Percentiles rank a stretch among this genome's conserved stretches.
Evolutionary conservation across 192 early-diverging fungal species (phyloP).

Genomic region (Linderina pennispora): DNA sequence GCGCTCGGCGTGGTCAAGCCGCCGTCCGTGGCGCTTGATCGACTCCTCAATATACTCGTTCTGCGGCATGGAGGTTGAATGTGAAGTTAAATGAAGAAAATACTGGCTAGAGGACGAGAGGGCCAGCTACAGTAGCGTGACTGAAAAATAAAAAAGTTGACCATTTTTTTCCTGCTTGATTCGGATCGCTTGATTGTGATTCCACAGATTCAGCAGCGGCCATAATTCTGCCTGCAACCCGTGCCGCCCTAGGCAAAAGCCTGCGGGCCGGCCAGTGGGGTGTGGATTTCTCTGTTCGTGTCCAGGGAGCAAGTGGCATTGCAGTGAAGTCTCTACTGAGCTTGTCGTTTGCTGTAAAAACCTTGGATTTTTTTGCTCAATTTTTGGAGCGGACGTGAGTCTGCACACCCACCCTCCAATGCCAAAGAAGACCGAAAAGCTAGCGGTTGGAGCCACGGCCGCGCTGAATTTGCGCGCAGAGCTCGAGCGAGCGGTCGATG

Average conservation of each 20-base stretch:
- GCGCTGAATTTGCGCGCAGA: constrained; percentile 24
- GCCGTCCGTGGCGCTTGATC: constrained; percentile 95
- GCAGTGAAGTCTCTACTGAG: constrained; percentile 30
- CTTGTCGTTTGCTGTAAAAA: constrained; percentile 20
- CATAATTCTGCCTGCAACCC: no score
- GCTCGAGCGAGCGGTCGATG: constrained; percentile 22
- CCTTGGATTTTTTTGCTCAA: constrained; percentile 26
- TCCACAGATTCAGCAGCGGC: no score
- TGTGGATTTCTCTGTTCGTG: constrained; percentile 22
- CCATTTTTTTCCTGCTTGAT: no score
- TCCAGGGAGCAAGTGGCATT: constrained; percentile 17
- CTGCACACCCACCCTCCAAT: constrained; percentile 10
- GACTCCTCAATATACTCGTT: constrained; percentile 99
- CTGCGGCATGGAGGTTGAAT: constrained; percentile 49
- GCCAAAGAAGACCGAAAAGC: constrained; percentile 15
- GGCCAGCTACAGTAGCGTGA: no score
- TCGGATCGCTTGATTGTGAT: no score
- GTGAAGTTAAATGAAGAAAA: neutral
- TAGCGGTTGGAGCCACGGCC: constrained; percentile 19
- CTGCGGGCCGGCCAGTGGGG: no score
- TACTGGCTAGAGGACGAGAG: no score
- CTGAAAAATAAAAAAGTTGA: no score
- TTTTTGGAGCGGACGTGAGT: constrained; percentile 25
- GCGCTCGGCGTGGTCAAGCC: constrained; percentile 90
- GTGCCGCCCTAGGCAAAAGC: no score